Base-by-base conservation (phyloP, 148 eudicot genomes). In the Rhododendron vialii region DNA sequence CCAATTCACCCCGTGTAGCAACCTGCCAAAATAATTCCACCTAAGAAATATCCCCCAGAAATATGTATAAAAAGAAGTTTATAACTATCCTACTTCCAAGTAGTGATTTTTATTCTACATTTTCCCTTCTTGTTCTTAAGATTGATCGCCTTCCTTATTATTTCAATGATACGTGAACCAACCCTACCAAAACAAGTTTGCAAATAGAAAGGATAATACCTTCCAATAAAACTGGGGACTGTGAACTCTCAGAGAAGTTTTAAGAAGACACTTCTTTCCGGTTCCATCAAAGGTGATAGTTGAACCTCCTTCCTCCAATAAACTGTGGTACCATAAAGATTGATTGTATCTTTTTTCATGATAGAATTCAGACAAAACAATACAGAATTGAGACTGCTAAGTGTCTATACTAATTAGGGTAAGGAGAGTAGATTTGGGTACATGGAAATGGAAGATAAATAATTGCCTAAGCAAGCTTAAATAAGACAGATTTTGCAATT, bases 181-280 rank as follows among this genome's bases (percentile, higher is more conserved):
- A 41, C 45, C 5, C 53, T 7, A 28, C 36, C n/a, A 17, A 41
- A 78, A 82, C 76, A 73, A 28, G 35, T 45, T 65, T 20, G 48
- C 38, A 76, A 24, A 41, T 26, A 35, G 50, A 78, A 73, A 76
- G 43, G 30, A 87, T 63, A 36, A 8, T 85, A 94, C 99, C 99
- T 98, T 95, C 99, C 95, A 92, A 85, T 98, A 98, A 87, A 98
- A 94, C 67, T 93, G 95, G 35, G 98, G 95, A 84, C 59, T 92
- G 84, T 94, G 98, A 86, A 97, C 81, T 85, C 92, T 91, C 79
- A 97, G 8, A 77, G 87, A 84, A 82, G 91, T 93, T 87, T 89
- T 93, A 80, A 94, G 81, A 55, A 88, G 87, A 82, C 95, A 88
- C 76, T 84, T 88, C 87, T 90, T 90, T 79, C 81, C 83, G 0